phyloP scores from a whole-genome alignment of 768 basidiomycete species.

The Rhodotorula diobovata region DNA sequence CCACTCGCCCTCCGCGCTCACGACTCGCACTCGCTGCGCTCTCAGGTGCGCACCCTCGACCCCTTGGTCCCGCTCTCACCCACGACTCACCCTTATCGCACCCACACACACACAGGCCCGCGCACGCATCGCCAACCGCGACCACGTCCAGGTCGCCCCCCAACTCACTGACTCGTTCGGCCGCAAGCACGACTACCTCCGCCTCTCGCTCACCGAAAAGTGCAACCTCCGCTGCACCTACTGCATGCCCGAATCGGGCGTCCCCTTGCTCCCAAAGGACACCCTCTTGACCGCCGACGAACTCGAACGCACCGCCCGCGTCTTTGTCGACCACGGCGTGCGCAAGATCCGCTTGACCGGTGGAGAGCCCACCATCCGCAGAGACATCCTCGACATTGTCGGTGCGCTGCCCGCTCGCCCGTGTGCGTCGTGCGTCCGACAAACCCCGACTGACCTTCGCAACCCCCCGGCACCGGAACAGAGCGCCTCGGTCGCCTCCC shows the following conservation, averaged over 20 bases:
- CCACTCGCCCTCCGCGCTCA: too few species aligned
- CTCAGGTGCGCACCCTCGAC: too few species aligned
- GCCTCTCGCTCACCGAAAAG: conserved; percentile 77
- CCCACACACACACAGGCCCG: neutral
- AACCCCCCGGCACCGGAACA: conserved; percentile 42
- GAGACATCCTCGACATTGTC: conserved; percentile 66
- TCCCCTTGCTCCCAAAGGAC: conserved; percentile 65
- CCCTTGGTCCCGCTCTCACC: too few species aligned
- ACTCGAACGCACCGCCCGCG: conserved; percentile 62
- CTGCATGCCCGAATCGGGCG: conserved; percentile 79
- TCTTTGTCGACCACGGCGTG: conserved; percentile 78
- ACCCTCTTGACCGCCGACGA: conserved; percentile 73
- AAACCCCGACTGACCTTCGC: neutral
- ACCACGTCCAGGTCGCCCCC: conserved; percentile 14
- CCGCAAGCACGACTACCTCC: conserved; percentile 68
- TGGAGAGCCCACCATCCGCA: conserved; percentile 80
- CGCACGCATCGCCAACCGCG: neutral
- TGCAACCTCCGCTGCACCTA: conserved; percentile 90
- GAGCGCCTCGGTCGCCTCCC: conserved; percentile 63
- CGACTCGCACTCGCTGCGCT: too few species aligned
- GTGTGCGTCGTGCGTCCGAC: neutral
- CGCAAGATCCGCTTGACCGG: conserved; percentile 83
- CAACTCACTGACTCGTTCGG: conserved; percentile 40
- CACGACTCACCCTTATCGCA: too few species aligned
- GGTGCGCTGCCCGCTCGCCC: conserved; percentile 50